Percentiles rank a stretch among this genome's conserved stretches.
These are phyloP conservation scores for Juglanconis juglandina DNA, from an alignment of 2,329 filamentous ascomycete species.

Conservation along the genomic window DNA sequence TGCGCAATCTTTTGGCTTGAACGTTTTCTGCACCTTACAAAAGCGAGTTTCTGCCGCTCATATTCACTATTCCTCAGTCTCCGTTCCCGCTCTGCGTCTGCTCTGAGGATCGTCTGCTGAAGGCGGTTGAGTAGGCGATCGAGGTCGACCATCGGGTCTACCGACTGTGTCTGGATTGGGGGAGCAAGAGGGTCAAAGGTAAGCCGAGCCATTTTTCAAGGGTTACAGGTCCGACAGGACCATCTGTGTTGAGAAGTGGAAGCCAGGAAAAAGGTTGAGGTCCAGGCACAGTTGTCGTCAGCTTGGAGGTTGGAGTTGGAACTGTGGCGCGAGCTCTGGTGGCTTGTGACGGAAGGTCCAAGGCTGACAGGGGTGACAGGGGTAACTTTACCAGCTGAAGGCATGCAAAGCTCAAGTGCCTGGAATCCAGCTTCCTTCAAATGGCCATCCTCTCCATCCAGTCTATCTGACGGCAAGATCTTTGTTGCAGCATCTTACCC, in stretches of 20 bases:
- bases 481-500: background rate
- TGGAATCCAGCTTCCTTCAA: background rate
- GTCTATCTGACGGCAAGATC: background rate
- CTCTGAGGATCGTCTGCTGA: constrained; percentile 61
- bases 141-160: constrained; percentile 49
- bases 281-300: background rate
- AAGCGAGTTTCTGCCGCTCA: constrained; percentile 59
- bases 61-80: constrained; percentile 59
- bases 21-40: constrained; percentile 37
- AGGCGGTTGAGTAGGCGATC: constrained; percentile 63
- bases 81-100: constrained; percentile 56
- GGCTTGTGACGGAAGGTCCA: background rate
- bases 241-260: too few species aligned
- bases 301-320: background rate
- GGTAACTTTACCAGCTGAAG: background rate
- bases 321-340: constrained; percentile 14
- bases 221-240: too few species aligned
- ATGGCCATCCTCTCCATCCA: background rate
- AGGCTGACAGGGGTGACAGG: background rate
- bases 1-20: background rate
- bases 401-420: background rate
- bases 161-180: constrained; percentile 13
- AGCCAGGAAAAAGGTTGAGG: background rate
- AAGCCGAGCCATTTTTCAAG: constrained; percentile 7
- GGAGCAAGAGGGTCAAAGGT: constrained; percentile 15